Percentiles rank a stretch among this genome's conserved stretches.
Evolutionary conservation across 352 stramenopile species (phyloP).

Genomic region (Pythium aquatile): DNA sequence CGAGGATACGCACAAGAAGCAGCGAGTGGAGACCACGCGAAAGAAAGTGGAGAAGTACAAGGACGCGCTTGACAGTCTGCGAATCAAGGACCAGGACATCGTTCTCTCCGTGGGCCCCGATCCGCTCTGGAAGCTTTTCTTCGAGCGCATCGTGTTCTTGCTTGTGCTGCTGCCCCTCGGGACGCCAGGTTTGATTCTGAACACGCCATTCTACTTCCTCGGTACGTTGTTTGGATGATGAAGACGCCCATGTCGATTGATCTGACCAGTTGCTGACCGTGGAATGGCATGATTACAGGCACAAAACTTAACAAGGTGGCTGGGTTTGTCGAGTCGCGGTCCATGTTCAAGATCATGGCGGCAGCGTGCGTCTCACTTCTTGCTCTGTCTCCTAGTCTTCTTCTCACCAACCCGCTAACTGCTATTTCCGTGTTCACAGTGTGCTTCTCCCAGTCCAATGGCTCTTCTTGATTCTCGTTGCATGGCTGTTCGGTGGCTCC

Average conservation of each 20-base stretch:
- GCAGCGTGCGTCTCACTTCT: conserved; percentile 37
- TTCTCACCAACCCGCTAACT: conserved; percentile 9
- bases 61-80: conserved; percentile 48
- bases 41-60: conserved; percentile 65
- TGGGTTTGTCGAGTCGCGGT: conserved; percentile 71
- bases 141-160: conserved; percentile 66
- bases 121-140: conserved; percentile 58
- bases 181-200: conserved; percentile 62
- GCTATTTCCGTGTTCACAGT: conserved; percentile 26
- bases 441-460: conserved; percentile 69
- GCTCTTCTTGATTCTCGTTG: conserved; percentile 55
- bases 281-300: conserved; percentile 24
- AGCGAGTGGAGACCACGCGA: conserved; percentile 32
- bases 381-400: background rate
- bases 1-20: conserved; percentile 37
- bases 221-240: conserved; percentile 32
- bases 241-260: background rate
- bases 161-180: conserved; percentile 68
- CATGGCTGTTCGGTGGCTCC: conserved; percentile 53
- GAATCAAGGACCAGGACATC: conserved; percentile 73
- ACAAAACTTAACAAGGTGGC: conserved; percentile 69
- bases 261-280: background rate
- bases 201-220: conserved; percentile 80
- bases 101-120: conserved; percentile 46
- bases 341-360: conserved; percentile 82